phyloP scores from a whole-genome alignment of 2,329 filamentous ascomycete species.

The Aspergillus novofumigatus region DNA sequence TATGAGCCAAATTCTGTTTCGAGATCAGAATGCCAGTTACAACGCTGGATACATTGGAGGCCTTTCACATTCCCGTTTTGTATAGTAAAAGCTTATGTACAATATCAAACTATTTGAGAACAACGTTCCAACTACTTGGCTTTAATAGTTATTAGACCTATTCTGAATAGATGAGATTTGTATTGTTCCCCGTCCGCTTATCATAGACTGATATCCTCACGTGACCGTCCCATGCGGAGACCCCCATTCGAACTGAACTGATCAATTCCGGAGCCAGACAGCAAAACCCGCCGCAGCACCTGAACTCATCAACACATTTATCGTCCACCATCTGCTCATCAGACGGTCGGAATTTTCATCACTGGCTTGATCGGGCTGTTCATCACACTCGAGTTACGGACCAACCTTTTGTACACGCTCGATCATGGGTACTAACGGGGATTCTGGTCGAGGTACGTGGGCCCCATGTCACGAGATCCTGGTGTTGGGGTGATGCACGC shows the following conservation, averaged over 20 bases:
- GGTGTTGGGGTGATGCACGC: not conserved
- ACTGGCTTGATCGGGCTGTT: not conserved
- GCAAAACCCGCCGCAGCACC: not conserved
- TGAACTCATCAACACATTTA: not conserved
- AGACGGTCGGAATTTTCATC: not conserved
- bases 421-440: constrained; percentile 35
- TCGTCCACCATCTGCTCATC: not conserved
- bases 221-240: constrained; percentile 25
- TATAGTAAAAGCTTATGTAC: not conserved
- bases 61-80: not conserved
- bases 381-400: not conserved
- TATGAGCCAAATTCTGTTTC: constrained; percentile 2
- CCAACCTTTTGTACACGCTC: constrained; percentile 5
- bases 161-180: not conserved
- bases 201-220: constrained; percentile 6
- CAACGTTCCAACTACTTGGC: not conserved
- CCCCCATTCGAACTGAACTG: constrained; percentile 11
- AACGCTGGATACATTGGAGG: too few relatives aligned
- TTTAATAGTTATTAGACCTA: not conserved
- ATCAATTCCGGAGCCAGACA: constrained; percentile 11
- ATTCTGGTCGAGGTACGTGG: constrained; percentile 31
- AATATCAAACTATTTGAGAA: not conserved
- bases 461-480: constrained; percentile 2
- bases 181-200: not conserved
- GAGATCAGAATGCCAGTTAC: not conserved